These are phyloP conservation scores for Neurospora sp. DNA, from an alignment of 495 filamentous ascomycete genomes.

Conservation along the genomic window DNA sequence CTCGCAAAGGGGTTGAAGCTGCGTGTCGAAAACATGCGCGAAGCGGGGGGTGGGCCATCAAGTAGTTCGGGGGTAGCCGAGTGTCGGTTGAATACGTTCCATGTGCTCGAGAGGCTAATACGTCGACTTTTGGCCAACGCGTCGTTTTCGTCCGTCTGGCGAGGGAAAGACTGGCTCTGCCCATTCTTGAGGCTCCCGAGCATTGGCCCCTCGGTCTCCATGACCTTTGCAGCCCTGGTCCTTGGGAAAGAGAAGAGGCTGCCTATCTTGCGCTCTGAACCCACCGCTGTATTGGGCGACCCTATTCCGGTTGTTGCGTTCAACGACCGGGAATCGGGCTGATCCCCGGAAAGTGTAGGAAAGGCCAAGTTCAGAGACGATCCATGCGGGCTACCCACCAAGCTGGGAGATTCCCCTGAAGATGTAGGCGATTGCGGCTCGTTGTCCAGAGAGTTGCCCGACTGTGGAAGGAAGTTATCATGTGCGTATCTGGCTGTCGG, in stretches of 20 bases:
- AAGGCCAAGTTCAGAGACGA: conserved; percentile 49
- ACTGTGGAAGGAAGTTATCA: conserved; percentile 18
- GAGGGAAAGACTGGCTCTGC: conserved; percentile 76
- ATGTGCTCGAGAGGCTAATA: conserved; percentile 39
- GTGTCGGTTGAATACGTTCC: conserved; percentile 50
- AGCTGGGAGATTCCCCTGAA: conserved; percentile 51
- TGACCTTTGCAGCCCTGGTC: conserved; percentile 54
- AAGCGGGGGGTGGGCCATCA: conserved; percentile 21
- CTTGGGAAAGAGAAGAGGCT: conserved; percentile 57
- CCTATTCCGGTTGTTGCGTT: conserved; percentile 9
- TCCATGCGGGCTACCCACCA: conserved; percentile 57
- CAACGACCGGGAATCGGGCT: conserved; percentile 28
- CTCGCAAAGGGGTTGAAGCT: conserved; percentile 58
- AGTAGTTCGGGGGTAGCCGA: conserved; percentile 31
- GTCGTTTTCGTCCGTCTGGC: conserved; percentile 39
- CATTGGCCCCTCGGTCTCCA: conserved; percentile 56
- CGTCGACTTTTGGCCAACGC: conserved; percentile 31
- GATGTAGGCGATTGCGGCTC: conserved; percentile 63
- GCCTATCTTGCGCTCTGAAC: conserved; percentile 24
- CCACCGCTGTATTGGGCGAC: conserved; percentile 9
- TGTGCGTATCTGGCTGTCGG: conserved; percentile 31
- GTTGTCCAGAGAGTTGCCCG: conserved; percentile 33
- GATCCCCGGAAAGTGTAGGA: conserved; percentile 31
- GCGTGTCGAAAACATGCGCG: conserved; percentile 28
- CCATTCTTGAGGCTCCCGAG: conserved; percentile 64